Conservation (phyloP, 257 asterid genomes). For the Solanum chmielewskii region DNA sequence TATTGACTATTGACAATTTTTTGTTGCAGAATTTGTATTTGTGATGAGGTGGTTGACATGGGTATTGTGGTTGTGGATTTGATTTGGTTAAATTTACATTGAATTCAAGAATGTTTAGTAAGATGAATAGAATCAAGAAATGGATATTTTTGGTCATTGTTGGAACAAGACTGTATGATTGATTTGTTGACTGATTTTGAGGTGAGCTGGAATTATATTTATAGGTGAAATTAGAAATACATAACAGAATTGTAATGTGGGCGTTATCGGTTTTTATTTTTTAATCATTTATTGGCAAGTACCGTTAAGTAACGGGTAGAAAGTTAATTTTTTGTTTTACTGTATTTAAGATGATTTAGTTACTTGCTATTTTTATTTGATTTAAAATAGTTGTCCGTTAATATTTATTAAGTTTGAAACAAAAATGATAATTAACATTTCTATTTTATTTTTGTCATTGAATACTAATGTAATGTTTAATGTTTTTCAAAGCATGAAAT, state of each 20-base stretch:
- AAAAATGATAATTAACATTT: too few species aligned
- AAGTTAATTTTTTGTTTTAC: neutral
- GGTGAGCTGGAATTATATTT: neutral
- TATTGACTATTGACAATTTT: constrained; percentile 25
- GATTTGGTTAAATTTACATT: neutral
- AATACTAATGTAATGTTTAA: too few species aligned
- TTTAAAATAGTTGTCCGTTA: too few species aligned
- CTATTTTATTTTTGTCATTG: too few species aligned
- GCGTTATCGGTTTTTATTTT: neutral
- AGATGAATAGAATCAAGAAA: neutral
- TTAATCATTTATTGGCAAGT: neutral
- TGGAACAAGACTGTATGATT: neutral
- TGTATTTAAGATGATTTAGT: neutral
- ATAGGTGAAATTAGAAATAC: neutral
- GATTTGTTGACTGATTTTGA: neutral
- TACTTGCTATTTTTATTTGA: too few species aligned
- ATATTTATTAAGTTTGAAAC: too few species aligned
- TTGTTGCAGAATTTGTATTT: constrained; percentile 57
- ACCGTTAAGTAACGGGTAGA: neutral
- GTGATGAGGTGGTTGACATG: constrained; percentile 53
- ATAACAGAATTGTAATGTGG: neutral
- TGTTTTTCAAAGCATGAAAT: too few species aligned
- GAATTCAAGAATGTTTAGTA: neutral
- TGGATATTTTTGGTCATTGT: neutral
- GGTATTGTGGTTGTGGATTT: constrained; percentile 5